A percentile compares a stretch with the other conserved stretches of the same genome.
phyloP scores from a whole-genome alignment of 1,284 basidiomycete species.

The Boletellus sp. region DNA sequence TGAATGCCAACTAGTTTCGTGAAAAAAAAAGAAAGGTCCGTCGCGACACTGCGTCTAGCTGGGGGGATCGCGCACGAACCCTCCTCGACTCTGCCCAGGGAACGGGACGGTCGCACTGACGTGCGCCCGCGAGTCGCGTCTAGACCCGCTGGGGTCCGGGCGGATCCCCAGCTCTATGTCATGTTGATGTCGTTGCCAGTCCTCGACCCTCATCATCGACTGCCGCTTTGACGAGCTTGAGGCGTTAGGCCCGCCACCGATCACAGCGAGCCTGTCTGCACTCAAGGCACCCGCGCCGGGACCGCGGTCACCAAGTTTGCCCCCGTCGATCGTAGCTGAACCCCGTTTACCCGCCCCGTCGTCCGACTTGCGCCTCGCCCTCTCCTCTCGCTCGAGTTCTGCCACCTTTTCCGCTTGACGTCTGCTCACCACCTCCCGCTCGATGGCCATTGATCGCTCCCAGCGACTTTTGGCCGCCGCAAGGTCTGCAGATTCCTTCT shows the following conservation, averaged over 20 bases:
- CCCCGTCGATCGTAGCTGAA: conserved; percentile 27
- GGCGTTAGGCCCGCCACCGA: conserved; percentile 32
- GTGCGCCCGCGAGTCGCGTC: conserved; percentile 36
- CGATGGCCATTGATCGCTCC: conserved; percentile 67
- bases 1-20: conserved; percentile 13
- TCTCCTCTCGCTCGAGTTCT: conserved; percentile 43
- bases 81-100: conserved; percentile 35
- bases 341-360: conserved; percentile 35
- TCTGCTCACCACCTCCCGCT: conserved; percentile 64
- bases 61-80: conserved; percentile 29
- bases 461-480: conserved; percentile 68
- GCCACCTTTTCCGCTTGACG: conserved; percentile 70
- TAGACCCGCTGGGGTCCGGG: conserved; percentile 27
- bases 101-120: conserved; percentile 44
- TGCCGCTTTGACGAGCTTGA: conserved; percentile 54
- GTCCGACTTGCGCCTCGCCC: conserved; percentile 43
- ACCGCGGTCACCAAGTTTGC: conserved; percentile 38
- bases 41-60: conserved; percentile 18
- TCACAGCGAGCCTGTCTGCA: conserved; percentile 52
- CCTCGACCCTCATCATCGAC: conserved; percentile 76
- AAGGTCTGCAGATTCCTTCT: conserved; percentile 67
- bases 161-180: conserved; percentile 40
- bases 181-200: conserved; percentile 73
- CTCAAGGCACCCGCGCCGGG: conserved; percentile 51
- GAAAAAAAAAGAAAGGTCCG: conserved; percentile 2